Conservation (phyloP, 2,329 filamentous ascomycete species). For the Fusarium torreyae region DNA sequence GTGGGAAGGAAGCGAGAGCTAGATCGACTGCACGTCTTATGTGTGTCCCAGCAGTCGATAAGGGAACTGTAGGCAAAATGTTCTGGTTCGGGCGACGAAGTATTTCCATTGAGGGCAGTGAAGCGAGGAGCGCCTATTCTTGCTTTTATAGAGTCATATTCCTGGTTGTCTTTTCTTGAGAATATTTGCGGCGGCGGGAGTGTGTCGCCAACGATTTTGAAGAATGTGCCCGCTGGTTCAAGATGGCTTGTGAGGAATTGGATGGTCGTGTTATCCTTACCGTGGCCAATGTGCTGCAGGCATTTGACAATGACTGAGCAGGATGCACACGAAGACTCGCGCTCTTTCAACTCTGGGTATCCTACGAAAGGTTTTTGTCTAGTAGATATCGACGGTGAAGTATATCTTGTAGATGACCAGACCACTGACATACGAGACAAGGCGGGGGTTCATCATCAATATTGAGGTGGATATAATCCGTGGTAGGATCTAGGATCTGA, state of each 20-base stretch:
- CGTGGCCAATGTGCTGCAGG: background rate
- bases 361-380: background rate
- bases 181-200: background rate
- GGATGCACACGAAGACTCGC: background rate
- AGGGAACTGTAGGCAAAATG: background rate
- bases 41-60: background rate
- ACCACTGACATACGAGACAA: background rate
- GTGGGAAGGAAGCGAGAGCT: background rate
- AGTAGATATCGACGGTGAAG: background rate
- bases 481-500: too few relatives aligned
- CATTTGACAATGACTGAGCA: background rate
- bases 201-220: background rate
- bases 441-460: background rate
- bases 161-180: too few relatives aligned
- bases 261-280: background rate
- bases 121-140: background rate
- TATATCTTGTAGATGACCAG: background rate
- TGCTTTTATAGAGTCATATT: background rate
- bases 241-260: background rate
- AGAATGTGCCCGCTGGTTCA: background rate
- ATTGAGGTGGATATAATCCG: background rate
- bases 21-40: background rate
- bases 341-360: background rate
- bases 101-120: background rate
- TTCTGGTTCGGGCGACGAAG: background rate